Conservation (phyloP, 1,139 yeast species). For the Yamadazyma triangularis region DNA sequence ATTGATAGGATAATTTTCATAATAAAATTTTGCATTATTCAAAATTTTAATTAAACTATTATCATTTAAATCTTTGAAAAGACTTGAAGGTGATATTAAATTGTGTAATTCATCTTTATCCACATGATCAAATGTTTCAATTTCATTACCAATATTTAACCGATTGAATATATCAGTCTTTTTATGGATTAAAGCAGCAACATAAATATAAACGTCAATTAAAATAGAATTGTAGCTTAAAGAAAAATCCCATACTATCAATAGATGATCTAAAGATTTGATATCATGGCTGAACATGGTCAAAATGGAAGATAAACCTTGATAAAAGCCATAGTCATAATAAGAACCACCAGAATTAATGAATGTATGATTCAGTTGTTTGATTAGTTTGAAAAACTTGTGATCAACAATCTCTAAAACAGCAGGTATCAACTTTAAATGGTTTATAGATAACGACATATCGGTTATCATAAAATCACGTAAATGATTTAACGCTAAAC, state of each 20-base stretch:
- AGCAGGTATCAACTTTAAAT: constrained; percentile 61
- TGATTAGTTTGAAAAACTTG: constrained; percentile 45
- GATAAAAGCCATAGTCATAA: constrained; percentile 47
- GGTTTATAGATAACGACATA: constrained; percentile 61
- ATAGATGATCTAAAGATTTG: constrained; percentile 42
- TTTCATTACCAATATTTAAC: constrained; percentile 14
- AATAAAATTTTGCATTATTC: constrained; percentile 25
- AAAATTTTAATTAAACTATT: constrained; percentile 34
- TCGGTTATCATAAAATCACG: constrained; percentile 83
- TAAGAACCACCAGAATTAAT: constrained; percentile 22
- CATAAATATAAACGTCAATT: constrained; percentile 52
- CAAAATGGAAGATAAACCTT: constrained; percentile 67
- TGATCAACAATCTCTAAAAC: constrained; percentile 50
- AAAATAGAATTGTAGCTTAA: constrained; percentile 44
- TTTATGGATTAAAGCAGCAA: constrained; percentile 41
- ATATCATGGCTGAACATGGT: constrained; percentile 80
- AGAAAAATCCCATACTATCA: constrained; percentile 60
- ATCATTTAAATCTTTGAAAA: constrained; percentile 28
- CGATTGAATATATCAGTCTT: constrained; percentile 35
- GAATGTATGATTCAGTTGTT: constrained; percentile 29
- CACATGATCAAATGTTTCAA: constrained; percentile 14
- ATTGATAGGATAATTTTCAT: constrained; percentile 24
- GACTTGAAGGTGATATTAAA: constrained; percentile 29
- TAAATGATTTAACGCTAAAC: constrained; percentile 56
- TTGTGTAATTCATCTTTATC: constrained; percentile 45